Base-by-base conservation (phyloP, 306 rosid genomes). In the Senna siamea region DNA sequence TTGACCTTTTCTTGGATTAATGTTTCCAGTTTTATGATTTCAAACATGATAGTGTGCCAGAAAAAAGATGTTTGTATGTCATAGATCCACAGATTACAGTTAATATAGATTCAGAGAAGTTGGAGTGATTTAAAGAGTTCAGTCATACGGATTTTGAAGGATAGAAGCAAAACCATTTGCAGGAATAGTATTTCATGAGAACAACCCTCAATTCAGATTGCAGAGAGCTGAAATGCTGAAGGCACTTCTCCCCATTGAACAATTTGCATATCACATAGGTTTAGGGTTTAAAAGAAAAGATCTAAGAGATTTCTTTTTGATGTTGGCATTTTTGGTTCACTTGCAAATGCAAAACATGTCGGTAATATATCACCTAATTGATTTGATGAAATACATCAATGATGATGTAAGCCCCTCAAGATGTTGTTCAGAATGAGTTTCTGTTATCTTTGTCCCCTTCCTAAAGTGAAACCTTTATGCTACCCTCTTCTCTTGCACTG, bases 61-160 rank as follows among this genome's bases (percentile, higher is more conserved):
- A 64, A 20, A 64, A 41, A 41, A 19, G 52, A 20, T 43, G 71
- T 14, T 23, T 14, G 23, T 22, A 7, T 66, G 34, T 44, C 56
- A 65, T 28, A 44, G 22, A 22, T 20, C 13, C 43, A 11, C 7
- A 13, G 2, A 22, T 8, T 20, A 46, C 55, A 44, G 8, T 23
- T 66, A 37, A 34, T 52, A 6, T 66, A 47, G 23, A 20, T 70
- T 7, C 53, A 53, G 55, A 30, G 15, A 70, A 70, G 52, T 13
- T 53, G 15, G 54, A 22, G 34, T 23, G 60, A 53, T 64, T 54
- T n/a, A 65, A 46, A 14, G 71, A 66, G 71, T 70, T 54, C 7
- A 20, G 15, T 41, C 26, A 56, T 40, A 37, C 55, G 66, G 52
- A 54, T 41, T 38, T 40, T 56, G n/a, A 46, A 40, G 20, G 66